Evolutionary conservation across 2,329 filamentous ascomycete genomes (phyloP).

Genomic region (Aspergillus floridensis): DNA sequence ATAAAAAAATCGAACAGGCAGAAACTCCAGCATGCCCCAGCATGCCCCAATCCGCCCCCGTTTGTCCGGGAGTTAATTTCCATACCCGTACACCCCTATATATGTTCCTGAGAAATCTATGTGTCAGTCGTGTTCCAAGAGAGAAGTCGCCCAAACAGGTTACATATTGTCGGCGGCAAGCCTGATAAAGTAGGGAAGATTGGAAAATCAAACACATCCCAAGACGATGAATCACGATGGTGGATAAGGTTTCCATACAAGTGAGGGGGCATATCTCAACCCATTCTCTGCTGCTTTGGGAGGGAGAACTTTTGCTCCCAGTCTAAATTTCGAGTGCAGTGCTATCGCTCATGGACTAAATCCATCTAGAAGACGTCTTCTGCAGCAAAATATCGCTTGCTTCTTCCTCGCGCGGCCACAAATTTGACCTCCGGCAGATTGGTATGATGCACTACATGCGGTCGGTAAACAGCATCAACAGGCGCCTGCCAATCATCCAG

Average conservation of each 20-base stretch:
- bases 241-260: neutral
- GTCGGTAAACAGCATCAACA: constrained; percentile 84
- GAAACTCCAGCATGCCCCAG: constrained; percentile 19
- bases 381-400: constrained; percentile 70
- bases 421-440: constrained; percentile 68
- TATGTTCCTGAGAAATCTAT: neutral
- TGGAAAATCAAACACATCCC: neutral
- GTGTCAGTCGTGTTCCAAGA: neutral
- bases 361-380: constrained; percentile 46
- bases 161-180: neutral
- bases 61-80: constrained; percentile 8
- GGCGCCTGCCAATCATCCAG: constrained; percentile 90
- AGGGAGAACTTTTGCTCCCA: neutral
- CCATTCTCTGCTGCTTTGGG: neutral
- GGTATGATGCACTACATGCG: constrained; percentile 91
- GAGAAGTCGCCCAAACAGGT: neutral
- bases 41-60: constrained; percentile 2
- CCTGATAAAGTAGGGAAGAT: too few relatives aligned
- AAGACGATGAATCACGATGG: neutral
- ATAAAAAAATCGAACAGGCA: neutral
- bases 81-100: constrained; percentile 18
- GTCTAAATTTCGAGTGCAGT: neutral
- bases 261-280: too few relatives aligned
- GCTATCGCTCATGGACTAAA: neutral
- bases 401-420: constrained; percentile 62